These are phyloP conservation scores for Whalleya microplaca DNA, from an alignment of 2,329 filamentous ascomycete genomes.

Conservation along the genomic window DNA sequence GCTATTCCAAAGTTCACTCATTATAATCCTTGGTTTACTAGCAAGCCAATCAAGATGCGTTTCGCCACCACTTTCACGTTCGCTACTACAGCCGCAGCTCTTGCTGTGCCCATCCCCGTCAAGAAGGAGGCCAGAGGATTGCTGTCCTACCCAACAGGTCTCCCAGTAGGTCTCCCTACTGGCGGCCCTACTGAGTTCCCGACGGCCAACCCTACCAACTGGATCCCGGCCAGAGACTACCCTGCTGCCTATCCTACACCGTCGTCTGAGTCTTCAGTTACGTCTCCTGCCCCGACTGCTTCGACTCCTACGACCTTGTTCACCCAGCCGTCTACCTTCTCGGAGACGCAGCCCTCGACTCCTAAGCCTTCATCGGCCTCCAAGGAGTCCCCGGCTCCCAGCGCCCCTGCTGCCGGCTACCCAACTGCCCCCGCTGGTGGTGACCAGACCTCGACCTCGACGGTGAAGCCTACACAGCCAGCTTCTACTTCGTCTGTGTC, in stretches of 20 bases:
- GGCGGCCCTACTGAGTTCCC: too few relatives aligned
- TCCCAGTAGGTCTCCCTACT: background rate
- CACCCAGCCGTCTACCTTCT: too few relatives aligned
- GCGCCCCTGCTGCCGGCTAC: too few relatives aligned
- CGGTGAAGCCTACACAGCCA: too few relatives aligned
- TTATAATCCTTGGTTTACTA: constrained; percentile 4
- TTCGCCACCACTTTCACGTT: constrained; percentile 21
- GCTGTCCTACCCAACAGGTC: background rate
- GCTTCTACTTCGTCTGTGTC: background rate
- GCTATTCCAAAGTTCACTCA: constrained; percentile 14
- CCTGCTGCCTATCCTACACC: background rate
- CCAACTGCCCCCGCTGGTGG: too few relatives aligned
- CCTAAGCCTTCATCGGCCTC: too few relatives aligned
- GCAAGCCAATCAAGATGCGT: constrained; percentile 14
- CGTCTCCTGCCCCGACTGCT: background rate
- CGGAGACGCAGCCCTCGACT: too few relatives aligned
- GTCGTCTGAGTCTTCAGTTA: background rate
- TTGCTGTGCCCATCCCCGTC: constrained; percentile 17
- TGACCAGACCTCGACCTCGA: too few relatives aligned
- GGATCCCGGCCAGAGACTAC: background rate
- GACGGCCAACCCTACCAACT: too few relatives aligned
- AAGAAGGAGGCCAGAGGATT: background rate
- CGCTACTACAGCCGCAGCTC: constrained; percentile 19
- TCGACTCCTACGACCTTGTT: too few relatives aligned
- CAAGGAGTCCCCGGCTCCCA: too few relatives aligned